These are phyloP conservation scores for Diutina pseudorugosa DNA, from an alignment of 1,139 yeast species.

Conservation along the genomic window DNA sequence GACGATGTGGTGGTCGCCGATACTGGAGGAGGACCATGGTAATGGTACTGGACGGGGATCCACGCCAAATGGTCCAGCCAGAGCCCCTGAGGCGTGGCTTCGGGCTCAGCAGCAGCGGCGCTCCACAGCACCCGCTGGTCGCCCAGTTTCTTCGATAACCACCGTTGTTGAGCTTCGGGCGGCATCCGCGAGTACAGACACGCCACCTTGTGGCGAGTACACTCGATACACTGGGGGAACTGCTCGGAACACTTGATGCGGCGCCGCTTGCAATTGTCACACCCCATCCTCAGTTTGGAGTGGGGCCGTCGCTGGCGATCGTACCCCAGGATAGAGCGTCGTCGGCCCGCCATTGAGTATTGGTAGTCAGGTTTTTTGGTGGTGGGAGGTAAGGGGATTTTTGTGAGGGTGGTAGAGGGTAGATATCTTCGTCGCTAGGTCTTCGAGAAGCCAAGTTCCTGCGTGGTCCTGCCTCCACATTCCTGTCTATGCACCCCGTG, in stretches of 20 bases:
- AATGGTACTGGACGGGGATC: not conserved
- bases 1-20: too few relatives aligned
- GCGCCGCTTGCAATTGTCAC: slow-evolving; percentile 2
- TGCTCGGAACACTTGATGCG: slow-evolving; percentile 1
- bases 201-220: slow-evolving; percentile 3
- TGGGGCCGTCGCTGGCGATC: slow-evolving; percentile 4
- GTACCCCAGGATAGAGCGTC: not conserved
- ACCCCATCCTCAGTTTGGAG: not conserved
- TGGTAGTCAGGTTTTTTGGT: not conserved
- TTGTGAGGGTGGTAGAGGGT: not conserved
- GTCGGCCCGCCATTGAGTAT: not conserved
- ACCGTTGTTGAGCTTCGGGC: not conserved
- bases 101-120: not conserved
- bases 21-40: not conserved
- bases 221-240: slow-evolving; percentile 3
- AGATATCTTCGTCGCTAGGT: not conserved
- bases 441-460: not conserved
- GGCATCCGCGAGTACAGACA: not conserved
- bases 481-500: not conserved
- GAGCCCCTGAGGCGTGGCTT: not conserved
- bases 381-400: not conserved
- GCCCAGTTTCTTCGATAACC: not conserved
- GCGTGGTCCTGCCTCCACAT: not conserved
- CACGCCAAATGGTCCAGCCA: not conserved
- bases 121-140: not conserved